These are phyloP conservation scores for Trichopus zeylanicus DNA, from an alignment of 116 monocot genomes.

Conservation along the genomic window DNA sequence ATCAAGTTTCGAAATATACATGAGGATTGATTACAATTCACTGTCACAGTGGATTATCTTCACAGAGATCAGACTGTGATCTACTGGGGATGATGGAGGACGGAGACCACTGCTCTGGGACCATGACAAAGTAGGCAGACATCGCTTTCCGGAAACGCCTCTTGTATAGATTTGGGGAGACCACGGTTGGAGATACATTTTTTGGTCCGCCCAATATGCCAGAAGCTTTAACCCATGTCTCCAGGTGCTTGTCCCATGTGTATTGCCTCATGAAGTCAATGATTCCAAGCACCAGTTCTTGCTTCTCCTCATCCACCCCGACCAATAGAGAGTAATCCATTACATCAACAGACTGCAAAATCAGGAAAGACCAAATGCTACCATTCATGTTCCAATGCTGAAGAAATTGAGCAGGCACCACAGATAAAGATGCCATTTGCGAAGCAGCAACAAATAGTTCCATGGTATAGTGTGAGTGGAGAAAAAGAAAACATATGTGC, in stretches of 20 bases:
- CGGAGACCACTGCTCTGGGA: slow-evolving; percentile 83
- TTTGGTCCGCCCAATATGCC: slow-evolving; percentile 89
- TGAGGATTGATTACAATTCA: slow-evolving; percentile 1
- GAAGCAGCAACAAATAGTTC: no score
- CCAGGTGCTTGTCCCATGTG: slow-evolving; percentile 97
- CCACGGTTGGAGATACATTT: slow-evolving; percentile 73
- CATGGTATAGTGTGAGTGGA: no score
- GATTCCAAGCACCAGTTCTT: slow-evolving; percentile 77
- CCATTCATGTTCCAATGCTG: neutral
- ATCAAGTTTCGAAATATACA: slow-evolving; percentile 7
- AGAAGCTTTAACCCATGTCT: slow-evolving; percentile 91
- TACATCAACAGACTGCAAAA: slow-evolving; percentile 74
- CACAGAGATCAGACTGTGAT: slow-evolving; percentile 24
- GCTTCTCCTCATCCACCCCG: slow-evolving; percentile 74
- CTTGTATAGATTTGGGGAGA: slow-evolving; percentile 92
- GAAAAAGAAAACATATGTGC: no score
- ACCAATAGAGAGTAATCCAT: slow-evolving; percentile 98
- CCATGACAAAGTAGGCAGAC: slow-evolving; percentile 87
- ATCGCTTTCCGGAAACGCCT: slow-evolving; percentile 90
- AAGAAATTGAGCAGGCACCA: neutral
- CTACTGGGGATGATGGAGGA: slow-evolving; percentile 27
- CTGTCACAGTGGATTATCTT: slow-evolving; percentile 15
- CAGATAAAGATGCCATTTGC: no score
- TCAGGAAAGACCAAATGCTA: neutral
- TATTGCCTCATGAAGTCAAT: slow-evolving; percentile 97